These are phyloP conservation scores for Aspergillus asperescens DNA, from an alignment of 495 filamentous ascomycete genomes.

Conservation along the genomic window DNA sequence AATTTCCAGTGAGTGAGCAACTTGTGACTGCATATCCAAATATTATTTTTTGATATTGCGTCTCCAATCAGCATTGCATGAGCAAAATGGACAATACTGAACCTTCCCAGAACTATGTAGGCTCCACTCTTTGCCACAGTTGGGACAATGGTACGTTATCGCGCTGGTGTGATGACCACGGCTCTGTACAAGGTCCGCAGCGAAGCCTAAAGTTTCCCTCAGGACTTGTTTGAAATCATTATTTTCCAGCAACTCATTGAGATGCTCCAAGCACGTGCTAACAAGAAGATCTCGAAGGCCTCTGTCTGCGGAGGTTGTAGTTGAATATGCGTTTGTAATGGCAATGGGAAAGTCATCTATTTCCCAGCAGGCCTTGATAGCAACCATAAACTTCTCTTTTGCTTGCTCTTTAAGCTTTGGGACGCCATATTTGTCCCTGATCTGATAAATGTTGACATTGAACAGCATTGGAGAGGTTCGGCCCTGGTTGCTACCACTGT, in stretches of 20 bases:
- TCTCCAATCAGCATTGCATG: too few relatives aligned
- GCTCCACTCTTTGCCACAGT: too few relatives aligned
- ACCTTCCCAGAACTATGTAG: too few relatives aligned
- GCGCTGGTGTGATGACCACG: background rate
- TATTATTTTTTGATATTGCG: too few relatives aligned
- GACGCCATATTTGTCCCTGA: conserved; percentile 41
- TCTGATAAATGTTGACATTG: conserved; percentile 35
- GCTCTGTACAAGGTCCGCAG: conserved; percentile 19
- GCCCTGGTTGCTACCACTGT: conserved; percentile 19
- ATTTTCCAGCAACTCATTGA: conserved; percentile 12
- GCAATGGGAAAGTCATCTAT: conserved; percentile 26
- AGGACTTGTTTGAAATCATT: conserved; percentile 13
- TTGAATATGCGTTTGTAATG: conserved; percentile 28
- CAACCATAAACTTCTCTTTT: conserved; percentile 29
- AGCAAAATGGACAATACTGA: too few relatives aligned
- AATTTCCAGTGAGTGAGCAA: too few relatives aligned
- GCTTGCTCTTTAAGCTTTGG: conserved; percentile 32
- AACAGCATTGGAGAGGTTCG: conserved; percentile 22
- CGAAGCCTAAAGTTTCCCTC: conserved; percentile 11
- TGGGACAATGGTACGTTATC: background rate
- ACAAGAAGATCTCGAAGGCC: conserved; percentile 32
- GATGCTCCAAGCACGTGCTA: conserved; percentile 13
- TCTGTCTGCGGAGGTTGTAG: conserved; percentile 23
- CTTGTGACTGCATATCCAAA: too few relatives aligned
- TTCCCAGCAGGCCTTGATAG: conserved; percentile 19